Base-by-base conservation (phyloP, 169 alveolate species). In the Cryptosporidium sp. region DNA sequence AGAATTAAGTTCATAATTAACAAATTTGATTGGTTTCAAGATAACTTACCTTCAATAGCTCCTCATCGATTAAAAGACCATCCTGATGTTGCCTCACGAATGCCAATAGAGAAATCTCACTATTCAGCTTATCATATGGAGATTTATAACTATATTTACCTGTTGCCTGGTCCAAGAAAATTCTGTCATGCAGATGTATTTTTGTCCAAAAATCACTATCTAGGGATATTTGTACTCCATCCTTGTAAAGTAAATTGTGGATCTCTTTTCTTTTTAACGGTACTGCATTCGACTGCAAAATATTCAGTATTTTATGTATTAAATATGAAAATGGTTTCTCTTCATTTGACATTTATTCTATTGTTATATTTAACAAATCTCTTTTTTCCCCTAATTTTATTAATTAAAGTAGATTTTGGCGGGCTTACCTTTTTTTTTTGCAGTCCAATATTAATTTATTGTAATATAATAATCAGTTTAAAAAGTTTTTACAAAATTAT, bases 151-250 rank as follows among this genome's bases (percentile, higher is more conserved):
- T 39, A 43, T 80, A 80, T 33, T 65, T 80, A 23, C 73, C 73
- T 18, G 89, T 80, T 12, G 21, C 52, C 35, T 31, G 33, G 51
- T 80, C 80, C 14, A 80, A 18, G 23, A 21, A 41, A 5, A 80
- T 62, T 29, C 89, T 58, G n/a, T 80, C 89, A 33, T 80, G 89
- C 1, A 45, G n/a, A 29, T 80, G 71, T 9, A 80, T 45, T 41
- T 80, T 80, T 39, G 80, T 29, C 89, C 89, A 80, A 65, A 80
- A 80, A 23, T 80, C 89, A 45, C 75, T 59, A 2, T 80, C 74
- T 29, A 45, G 18, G 8, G 89, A 65, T 23, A 80, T 62, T 62
- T 62, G 75, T 33, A 80, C 74, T 26, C 89, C 89, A 59, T 80
- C 89, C 39, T 43, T 80, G 23, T 26, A 8, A 21, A 80, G 48